A percentile compares a stretch with the other conserved stretches of the same genome.
Conservation (phyloP, 2,329 filamentous ascomycete genomes). For the Trichoderma brevicompactum region DNA sequence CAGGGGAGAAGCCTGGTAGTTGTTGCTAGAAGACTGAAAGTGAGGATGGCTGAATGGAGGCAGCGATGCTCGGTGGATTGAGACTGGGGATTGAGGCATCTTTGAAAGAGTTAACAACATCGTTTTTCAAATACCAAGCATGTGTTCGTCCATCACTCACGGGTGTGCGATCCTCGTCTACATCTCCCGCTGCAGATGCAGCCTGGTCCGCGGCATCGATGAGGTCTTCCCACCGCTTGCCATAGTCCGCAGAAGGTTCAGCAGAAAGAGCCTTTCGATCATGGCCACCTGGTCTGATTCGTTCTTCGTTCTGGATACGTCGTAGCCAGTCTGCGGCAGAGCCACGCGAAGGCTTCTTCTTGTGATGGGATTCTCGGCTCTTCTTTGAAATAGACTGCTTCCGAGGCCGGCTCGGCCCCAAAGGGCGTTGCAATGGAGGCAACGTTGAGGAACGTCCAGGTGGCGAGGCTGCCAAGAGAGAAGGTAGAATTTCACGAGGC, state of each 20-base stretch:
- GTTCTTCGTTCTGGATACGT: conserved; percentile 62
- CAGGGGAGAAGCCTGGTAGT: conserved; percentile 86
- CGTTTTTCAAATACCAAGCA: background rate
- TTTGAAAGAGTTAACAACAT: conserved; percentile 37
- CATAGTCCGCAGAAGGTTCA: conserved; percentile 79
- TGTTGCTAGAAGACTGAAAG: conserved; percentile 57
- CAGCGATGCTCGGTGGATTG: conserved; percentile 64
- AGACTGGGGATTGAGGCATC: conserved; percentile 68
- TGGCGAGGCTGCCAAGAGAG: conserved; percentile 79
- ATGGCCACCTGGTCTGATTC: conserved; percentile 68
- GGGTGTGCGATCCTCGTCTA: conserved; percentile 88
- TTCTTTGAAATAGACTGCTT: conserved; percentile 88
- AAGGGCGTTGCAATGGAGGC: conserved; percentile 76
- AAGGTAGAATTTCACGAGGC: conserved; percentile 78
- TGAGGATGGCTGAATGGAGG: conserved; percentile 65
- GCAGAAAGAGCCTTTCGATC: conserved; percentile 84
- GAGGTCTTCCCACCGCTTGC: conserved; percentile 93
- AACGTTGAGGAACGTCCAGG: conserved; percentile 86
- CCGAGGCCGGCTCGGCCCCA: conserved; percentile 73
- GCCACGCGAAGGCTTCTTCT: conserved; percentile 70
- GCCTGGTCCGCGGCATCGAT: conserved; percentile 78
- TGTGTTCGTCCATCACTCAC: conserved; percentile 58
- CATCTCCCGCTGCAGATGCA: conserved; percentile 86
- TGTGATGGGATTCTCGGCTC: conserved; percentile 71
- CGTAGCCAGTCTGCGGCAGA: conserved; percentile 71